These are phyloP conservation scores for Penicillium arizonense DNA, from an alignment of 495 filamentous ascomycete genomes.

Conservation along the genomic window DNA sequence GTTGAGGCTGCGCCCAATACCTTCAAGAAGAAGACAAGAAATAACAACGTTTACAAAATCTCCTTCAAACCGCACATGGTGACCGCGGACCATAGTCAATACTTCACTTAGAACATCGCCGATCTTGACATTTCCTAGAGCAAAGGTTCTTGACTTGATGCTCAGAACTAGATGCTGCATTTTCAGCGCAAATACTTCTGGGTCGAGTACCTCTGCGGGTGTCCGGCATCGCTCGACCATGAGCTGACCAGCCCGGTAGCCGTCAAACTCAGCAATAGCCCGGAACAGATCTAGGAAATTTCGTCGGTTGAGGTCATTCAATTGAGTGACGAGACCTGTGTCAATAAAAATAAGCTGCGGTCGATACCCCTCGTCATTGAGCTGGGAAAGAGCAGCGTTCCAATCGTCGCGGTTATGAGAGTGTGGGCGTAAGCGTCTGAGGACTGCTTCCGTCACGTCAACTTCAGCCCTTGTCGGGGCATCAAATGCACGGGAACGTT, in stretches of 20 bases:
- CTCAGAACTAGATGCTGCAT: slow-evolving; percentile 94
- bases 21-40: slow-evolving; percentile 88
- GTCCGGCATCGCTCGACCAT: slow-evolving; percentile 96
- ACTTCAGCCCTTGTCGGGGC: slow-evolving; percentile 48
- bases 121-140: slow-evolving; percentile 92
- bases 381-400: slow-evolving; percentile 65
- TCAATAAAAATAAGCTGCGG: slow-evolving; percentile 98
- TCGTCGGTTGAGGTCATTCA: slow-evolving; percentile 78
- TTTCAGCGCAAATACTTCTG: slow-evolving; percentile 86
- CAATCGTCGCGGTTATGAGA: slow-evolving; percentile 64
- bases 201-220: slow-evolving; percentile 81
- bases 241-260: slow-evolving; percentile 88
- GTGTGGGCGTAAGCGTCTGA: slow-evolving; percentile 73
- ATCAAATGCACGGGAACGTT: slow-evolving; percentile 50
- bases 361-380: slow-evolving; percentile 89
- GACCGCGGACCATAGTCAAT: slow-evolving; percentile 83
- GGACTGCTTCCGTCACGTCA: slow-evolving; percentile 86
- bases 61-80: slow-evolving; percentile 94
- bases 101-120: slow-evolving; percentile 92
- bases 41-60: slow-evolving; percentile 99
- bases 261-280: slow-evolving; percentile 94
- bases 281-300: slow-evolving; percentile 98
- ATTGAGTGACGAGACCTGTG: slow-evolving; percentile 91
- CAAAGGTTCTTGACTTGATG: slow-evolving; percentile 87
- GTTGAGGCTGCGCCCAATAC: slow-evolving; percentile 85